Evolutionary conservation across 2,329 filamentous ascomycete genomes (phyloP).

Genomic region (Nectriaceae sp.): DNA sequence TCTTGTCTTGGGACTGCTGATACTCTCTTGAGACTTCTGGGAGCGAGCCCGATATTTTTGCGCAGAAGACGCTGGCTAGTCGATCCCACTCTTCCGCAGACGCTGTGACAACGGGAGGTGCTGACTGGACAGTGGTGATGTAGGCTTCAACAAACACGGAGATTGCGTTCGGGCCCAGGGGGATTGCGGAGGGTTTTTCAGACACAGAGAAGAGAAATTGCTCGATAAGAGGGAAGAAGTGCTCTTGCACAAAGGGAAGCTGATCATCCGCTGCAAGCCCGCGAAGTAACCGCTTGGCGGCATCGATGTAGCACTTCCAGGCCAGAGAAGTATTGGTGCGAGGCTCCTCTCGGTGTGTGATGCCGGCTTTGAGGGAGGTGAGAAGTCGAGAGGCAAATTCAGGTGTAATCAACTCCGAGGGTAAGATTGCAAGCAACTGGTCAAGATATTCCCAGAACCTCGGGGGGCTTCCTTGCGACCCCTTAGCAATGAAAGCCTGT

Average conservation of each 20-base stretch:
- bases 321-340: slow-evolving; percentile 66
- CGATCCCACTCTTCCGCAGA: slow-evolving; percentile 62
- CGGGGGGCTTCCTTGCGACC: slow-evolving; percentile 75
- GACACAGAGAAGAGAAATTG: slow-evolving; percentile 53
- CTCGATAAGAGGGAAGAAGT: slow-evolving; percentile 56
- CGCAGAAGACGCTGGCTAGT: slow-evolving; percentile 62
- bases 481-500: slow-evolving; percentile 74
- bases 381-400: slow-evolving; percentile 64
- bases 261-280: slow-evolving; percentile 48
- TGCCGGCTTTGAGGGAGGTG: slow-evolving; percentile 67
- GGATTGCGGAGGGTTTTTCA: slow-evolving; percentile 38
- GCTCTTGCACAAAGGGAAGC: slow-evolving; percentile 47
- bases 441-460: slow-evolving; percentile 74
- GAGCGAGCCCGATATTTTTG: slow-evolving; percentile 70
- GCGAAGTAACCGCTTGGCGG: slow-evolving; percentile 55
- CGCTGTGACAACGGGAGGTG: slow-evolving; percentile 46
- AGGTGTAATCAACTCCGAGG: slow-evolving; percentile 43
- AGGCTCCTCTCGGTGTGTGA: slow-evolving; percentile 74
- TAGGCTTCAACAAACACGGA: slow-evolving; percentile 50
- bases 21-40: slow-evolving; percentile 83
- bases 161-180: slow-evolving; percentile 36
- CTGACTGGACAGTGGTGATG: slow-evolving; percentile 42
- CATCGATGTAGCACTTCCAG: slow-evolving; percentile 75
- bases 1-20: slow-evolving; percentile 67
- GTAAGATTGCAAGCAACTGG: slow-evolving; percentile 62